These are phyloP conservation scores for Magnaporthales sp. DNA, from an alignment of 2,329 filamentous ascomycete genomes.

Conservation along the genomic window DNA sequence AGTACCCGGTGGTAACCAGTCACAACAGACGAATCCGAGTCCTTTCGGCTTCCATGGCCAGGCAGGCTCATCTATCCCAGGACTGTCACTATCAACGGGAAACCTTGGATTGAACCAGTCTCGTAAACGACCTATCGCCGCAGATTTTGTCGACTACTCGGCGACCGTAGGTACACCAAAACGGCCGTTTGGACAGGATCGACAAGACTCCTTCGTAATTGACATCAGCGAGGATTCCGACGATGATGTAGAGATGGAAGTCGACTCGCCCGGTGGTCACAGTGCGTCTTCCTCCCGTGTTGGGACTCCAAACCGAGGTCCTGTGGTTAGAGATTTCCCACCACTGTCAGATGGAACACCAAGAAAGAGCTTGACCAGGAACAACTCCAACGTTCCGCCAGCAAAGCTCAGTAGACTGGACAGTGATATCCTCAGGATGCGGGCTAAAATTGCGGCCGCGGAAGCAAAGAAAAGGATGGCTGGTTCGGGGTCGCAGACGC, in stretches of 20 bases:
- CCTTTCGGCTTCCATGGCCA: neutral
- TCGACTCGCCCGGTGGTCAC: conserved; percentile 44
- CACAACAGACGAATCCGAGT: neutral
- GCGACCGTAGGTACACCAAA: conserved; percentile 34
- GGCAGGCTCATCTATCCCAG: conserved; percentile 9
- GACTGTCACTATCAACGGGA: conserved; percentile 12
- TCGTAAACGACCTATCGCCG: conserved; percentile 46
- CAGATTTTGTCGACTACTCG: conserved; percentile 58
- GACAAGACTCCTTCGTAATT: conserved; percentile 62
- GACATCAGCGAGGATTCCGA: conserved; percentile 68
- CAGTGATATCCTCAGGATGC: conserved; percentile 49
- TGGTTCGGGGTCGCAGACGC: conserved; percentile 19
- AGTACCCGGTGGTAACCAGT: neutral
- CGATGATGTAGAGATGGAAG: conserved; percentile 60
- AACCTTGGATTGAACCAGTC: conserved; percentile 6
- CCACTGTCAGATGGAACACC: conserved; percentile 28
- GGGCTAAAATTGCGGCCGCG: conserved; percentile 47
- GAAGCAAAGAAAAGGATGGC: conserved; percentile 41
- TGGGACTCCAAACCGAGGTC: conserved; percentile 22
- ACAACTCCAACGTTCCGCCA: conserved; percentile 1
- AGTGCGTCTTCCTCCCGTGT: conserved; percentile 20
- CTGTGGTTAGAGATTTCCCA: conserved; percentile 34
- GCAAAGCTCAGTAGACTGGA: conserved; percentile 1
- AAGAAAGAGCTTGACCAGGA: neutral
- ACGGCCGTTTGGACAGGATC: conserved; percentile 52